phyloP scores from a whole-genome alignment of 2,329 filamentous ascomycete genomes.

The Trichocomaceae sp. region DNA sequence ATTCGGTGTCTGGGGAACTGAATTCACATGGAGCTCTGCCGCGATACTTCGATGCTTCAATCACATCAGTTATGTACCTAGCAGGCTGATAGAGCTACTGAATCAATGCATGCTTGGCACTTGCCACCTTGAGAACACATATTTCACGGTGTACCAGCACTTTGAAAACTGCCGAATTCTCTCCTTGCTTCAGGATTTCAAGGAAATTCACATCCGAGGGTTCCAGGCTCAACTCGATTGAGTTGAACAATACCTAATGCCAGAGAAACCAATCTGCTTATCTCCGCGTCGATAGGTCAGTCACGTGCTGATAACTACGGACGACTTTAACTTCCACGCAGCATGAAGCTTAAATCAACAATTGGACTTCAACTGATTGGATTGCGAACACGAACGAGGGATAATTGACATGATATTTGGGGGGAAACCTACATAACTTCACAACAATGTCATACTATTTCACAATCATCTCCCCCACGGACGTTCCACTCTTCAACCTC shows the following conservation, averaged over 20 bases:
- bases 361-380: not conserved
- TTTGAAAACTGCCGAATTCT: not conserved
- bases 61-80: not conserved
- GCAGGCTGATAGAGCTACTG: no score
- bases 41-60: not conserved
- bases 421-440: not conserved
- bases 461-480: constrained; percentile 87
- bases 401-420: not conserved
- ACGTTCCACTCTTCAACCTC: constrained; percentile 93
- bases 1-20: not conserved
- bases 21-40: not conserved
- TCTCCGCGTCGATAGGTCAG: not conserved
- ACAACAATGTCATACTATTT: constrained; percentile 94
- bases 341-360: constrained; percentile 3
- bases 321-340: constrained; percentile 1
- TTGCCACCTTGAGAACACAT: not conserved
- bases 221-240: not conserved
- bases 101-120: not conserved
- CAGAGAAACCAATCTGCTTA: no score
- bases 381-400: not conserved
- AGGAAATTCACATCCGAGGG: not conserved
- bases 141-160: not conserved
- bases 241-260: no score
- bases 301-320: constrained; percentile 11
- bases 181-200: not conserved